Evolutionary conservation across 305 asterid genomes (phyloP).

Genomic region (Solanum hybrid): DNA sequence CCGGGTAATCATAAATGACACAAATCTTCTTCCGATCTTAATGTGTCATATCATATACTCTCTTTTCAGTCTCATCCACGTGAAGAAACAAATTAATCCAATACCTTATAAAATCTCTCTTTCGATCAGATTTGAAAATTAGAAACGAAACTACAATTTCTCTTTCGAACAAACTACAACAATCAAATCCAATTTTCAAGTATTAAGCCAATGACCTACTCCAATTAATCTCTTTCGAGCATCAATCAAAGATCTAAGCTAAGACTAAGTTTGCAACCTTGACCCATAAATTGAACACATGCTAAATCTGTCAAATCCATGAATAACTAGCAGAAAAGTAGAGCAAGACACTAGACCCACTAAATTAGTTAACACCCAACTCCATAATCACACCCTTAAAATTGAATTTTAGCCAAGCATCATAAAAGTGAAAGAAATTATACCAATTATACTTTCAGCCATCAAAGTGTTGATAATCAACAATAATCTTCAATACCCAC

Average conservation of each 20-base stretch:
- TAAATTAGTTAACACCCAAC: neutral
- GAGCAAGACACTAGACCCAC: neutral
- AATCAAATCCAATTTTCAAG: neutral
- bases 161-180: neutral
- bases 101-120: too few species aligned
- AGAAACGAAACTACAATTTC: neutral
- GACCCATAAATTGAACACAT: neutral
- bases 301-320: neutral
- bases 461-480: neutral
- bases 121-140: neutral
- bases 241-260: neutral
- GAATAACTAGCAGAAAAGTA: neutral
- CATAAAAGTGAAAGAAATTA: neutral
- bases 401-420: neutral
- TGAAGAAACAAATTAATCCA: neutral
- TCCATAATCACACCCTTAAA: neutral
- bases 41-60: neutral
- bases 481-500: neutral
- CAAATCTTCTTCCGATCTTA: neutral
- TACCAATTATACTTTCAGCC: neutral
- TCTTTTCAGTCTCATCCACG: neutral
- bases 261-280: neutral
- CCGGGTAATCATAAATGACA: neutral
- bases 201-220: neutral
- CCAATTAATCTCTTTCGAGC: neutral